Conservation (phyloP, 225 moss, liverwort and hornwort genomes). For the Thuidium tamariscinum region DNA sequence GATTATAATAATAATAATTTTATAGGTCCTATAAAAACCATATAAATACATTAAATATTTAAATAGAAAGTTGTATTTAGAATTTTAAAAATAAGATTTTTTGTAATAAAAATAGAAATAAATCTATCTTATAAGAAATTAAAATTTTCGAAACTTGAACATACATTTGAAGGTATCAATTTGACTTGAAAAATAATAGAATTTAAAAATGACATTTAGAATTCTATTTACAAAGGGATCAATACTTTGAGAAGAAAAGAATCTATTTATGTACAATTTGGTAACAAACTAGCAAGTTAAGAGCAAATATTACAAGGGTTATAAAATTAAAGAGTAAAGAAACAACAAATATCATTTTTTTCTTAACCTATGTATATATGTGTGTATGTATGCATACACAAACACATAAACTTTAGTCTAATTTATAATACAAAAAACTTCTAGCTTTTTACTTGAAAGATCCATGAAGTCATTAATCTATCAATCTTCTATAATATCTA, state of each 20-base stretch:
- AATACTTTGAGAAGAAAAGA: no score
- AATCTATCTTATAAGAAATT: neutral
- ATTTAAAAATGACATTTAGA: neutral
- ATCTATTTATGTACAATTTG: neutral
- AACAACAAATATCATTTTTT: rapidly evolving
- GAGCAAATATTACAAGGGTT: no score
- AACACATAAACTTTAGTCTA: neutral
- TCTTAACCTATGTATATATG: no score
- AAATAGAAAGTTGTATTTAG: neutral
- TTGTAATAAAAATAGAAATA: neutral
- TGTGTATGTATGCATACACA: no score
- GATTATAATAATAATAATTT: no score
- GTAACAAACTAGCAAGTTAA: no score
- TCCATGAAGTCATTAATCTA: rapidly evolving
- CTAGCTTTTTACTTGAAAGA: neutral
- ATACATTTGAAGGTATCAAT: neutral
- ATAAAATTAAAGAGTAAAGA: neutral
- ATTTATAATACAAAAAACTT: neutral
- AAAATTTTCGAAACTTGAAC: rapidly evolving
- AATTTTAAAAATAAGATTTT: rapidly evolving
- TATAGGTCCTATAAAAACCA: neutral
- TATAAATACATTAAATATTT: neutral
- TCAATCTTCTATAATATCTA: neutral
- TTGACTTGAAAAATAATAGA: neutral
- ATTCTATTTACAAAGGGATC: no score